Conservation (phyloP, 2,329 filamentous ascomycete species). For the Penicillium brasilianum region DNA sequence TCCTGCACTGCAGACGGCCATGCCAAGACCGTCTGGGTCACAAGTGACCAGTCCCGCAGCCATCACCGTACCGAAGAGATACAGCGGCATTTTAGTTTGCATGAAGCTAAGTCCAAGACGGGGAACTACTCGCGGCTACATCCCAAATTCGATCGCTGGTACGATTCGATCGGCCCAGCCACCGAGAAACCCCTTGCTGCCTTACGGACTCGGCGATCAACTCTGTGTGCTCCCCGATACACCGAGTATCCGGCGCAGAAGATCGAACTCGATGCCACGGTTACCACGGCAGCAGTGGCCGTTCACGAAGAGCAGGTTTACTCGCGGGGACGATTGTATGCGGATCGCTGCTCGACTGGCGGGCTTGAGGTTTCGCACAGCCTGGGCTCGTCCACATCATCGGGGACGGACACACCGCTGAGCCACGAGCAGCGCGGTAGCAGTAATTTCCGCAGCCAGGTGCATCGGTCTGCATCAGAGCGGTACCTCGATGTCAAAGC, state of each 20-base stretch:
- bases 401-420: slow-evolving; percentile 9
- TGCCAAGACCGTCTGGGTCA: slow-evolving; percentile 13
- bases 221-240: slow-evolving; percentile 31
- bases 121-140: slow-evolving; percentile 23
- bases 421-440: slow-evolving; percentile 6
- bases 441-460: slow-evolving; percentile 1
- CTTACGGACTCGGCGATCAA: slow-evolving; percentile 26
- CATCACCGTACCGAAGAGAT: slow-evolving; percentile 17
- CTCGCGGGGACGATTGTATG: slow-evolving; percentile 17
- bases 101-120: slow-evolving; percentile 15
- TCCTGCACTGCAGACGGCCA: slow-evolving; percentile 27
- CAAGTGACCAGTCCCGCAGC: background rate
- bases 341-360: slow-evolving; percentile 17
- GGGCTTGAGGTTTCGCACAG: slow-evolving; percentile 9
- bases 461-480: slow-evolving; percentile 23
- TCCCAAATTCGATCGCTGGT: slow-evolving; percentile 22
- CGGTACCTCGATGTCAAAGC: slow-evolving; percentile 8
- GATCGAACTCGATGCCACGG: slow-evolving; percentile 1
- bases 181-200: slow-evolving; percentile 6
- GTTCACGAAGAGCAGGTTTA: slow-evolving; percentile 9
- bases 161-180: slow-evolving; percentile 22
- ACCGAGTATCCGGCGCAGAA: slow-evolving; percentile 25
- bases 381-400: slow-evolving; percentile 10
- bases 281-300: background rate
- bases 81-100: slow-evolving; percentile 29